Percentiles rank a stretch among this genome's conserved stretches.
Conservation (phyloP, 768 basidiomycete genomes). For the Xerocomus potaroensis region DNA sequence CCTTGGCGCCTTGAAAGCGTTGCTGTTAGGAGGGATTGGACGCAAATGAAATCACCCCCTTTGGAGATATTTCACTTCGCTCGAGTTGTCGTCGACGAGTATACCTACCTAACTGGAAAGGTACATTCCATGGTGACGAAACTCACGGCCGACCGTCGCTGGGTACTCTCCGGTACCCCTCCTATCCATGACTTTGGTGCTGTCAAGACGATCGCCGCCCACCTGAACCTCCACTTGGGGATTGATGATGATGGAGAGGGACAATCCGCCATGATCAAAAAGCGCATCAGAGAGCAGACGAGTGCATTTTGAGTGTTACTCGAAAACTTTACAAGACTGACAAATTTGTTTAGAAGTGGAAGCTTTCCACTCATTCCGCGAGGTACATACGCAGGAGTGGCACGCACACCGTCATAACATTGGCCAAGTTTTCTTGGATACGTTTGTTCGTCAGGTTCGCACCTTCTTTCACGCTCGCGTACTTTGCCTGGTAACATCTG, state of each 20-base stretch:
- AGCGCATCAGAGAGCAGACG: slow-evolving; percentile 79
- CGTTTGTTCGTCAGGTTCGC: slow-evolving; percentile 78
- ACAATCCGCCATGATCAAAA: slow-evolving; percentile 69
- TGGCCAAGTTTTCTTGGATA: slow-evolving; percentile 78
- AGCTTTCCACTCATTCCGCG: slow-evolving; percentile 94
- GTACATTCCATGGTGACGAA: slow-evolving; percentile 74
- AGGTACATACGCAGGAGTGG: slow-evolving; percentile 90
- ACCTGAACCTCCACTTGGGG: slow-evolving; percentile 87
- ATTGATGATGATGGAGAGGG: slow-evolving; percentile 87
- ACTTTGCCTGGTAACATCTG: slow-evolving; percentile 8
- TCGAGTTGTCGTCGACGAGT: slow-evolving; percentile 89
- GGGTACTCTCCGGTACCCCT: slow-evolving; percentile 97
- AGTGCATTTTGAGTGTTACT: slow-evolving; percentile 39
- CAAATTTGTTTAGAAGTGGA: slow-evolving; percentile 59
- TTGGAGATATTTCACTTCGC: slow-evolving; percentile 92
- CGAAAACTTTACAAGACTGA: slow-evolving; percentile 15
- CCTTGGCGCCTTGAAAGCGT: slow-evolving; percentile 71
- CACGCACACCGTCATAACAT: slow-evolving; percentile 80
- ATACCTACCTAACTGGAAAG: slow-evolving; percentile 85
- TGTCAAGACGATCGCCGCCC: slow-evolving; percentile 85
- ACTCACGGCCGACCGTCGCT: slow-evolving; percentile 73
- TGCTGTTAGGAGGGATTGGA: slow-evolving; percentile 69
- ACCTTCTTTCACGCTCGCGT: neutral
- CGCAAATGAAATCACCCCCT: slow-evolving; percentile 74
- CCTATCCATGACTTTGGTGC: slow-evolving; percentile 89